A percentile compares a stretch with the other conserved stretches of the same genome.
These are phyloP conservation scores for Mangifera indica DNA, from an alignment of 345 rosid species.

Conservation along the genomic window DNA sequence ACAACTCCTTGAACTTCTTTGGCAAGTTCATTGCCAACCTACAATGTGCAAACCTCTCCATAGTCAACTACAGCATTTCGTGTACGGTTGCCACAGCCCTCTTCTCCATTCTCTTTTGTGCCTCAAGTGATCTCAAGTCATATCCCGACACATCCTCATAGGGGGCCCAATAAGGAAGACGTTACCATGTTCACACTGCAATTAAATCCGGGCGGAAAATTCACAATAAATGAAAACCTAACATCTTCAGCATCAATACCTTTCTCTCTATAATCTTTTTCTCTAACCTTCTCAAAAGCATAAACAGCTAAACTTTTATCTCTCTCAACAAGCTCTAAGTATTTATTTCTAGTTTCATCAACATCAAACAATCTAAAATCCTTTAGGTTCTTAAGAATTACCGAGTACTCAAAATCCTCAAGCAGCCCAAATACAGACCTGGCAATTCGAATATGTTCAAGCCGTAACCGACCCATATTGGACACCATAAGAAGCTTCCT, in stretches of 20 bases:
- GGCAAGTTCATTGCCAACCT: conserved; percentile 79
- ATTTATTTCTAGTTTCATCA: conserved; percentile 72
- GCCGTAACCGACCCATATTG: conserved; percentile 62
- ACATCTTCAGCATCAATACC: conserved; percentile 80
- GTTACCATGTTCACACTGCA: conserved; percentile 97
- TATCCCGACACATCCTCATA: conserved; percentile 84
- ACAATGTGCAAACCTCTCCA: conserved; percentile 91
- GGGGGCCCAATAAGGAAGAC: conserved; percentile 92
- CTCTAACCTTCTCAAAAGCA: conserved; percentile 78
- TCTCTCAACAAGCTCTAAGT: conserved; percentile 68
- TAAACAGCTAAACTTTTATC: conserved; percentile 56
- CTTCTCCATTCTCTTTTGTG: conserved; percentile 93
- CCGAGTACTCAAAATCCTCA: conserved; percentile 86
- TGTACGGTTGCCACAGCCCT: conserved; percentile 89
- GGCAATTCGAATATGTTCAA: conserved; percentile 83
- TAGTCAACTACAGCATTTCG: conserved; percentile 72
- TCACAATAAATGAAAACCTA: conserved; percentile 76
- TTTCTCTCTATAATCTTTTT: conserved; percentile 77
- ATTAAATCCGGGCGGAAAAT: conserved; percentile 94
- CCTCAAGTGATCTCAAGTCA: conserved; percentile 84
- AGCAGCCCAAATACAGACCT: conserved; percentile 80
- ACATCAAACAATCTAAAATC: conserved; percentile 69
- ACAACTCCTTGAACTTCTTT: conserved; percentile 76
- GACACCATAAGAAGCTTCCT: conserved; percentile 87
- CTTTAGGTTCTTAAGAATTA: conserved; percentile 62